These are phyloP conservation scores for Pyrenochaeta sp. DNA, from an alignment of 2,329 filamentous ascomycete species.

Conservation along the genomic window DNA sequence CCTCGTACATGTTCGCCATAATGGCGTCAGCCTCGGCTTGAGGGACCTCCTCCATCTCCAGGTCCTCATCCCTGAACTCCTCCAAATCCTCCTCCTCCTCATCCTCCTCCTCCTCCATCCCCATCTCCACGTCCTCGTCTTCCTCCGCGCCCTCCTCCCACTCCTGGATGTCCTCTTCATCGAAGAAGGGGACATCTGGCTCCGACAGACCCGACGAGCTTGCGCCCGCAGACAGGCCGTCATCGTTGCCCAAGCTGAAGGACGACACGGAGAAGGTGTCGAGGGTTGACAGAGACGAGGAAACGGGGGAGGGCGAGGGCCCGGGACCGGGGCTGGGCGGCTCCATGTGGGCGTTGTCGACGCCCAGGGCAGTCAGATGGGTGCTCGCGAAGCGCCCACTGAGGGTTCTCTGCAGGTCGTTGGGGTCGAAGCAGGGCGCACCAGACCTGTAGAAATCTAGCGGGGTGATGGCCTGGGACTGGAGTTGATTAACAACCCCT, in stretches of 20 bases:
- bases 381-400: conserved; percentile 11
- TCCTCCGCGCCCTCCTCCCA: conserved; percentile 11
- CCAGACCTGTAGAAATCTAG: conserved; percentile 9
- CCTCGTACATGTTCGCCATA: conserved; percentile 19
- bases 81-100: conserved; percentile 6
- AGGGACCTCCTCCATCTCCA: conserved; percentile 21
- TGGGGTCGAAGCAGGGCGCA: background rate
- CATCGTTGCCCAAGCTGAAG: conserved; percentile 10
- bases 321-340: conserved; percentile 1
- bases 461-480: conserved; percentile 4
- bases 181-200: conserved; percentile 14
- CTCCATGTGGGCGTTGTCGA: conserved; percentile 7
- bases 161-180: conserved; percentile 15
- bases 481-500: conserved; percentile 13
- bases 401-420: conserved; percentile 4
- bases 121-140: background rate
- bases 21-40: conserved; percentile 18
- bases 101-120: conserved; percentile 1
- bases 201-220: conserved; percentile 1
- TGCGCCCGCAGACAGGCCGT: background rate
- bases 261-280: conserved; percentile 19
- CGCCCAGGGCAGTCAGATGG: conserved; percentile 14
- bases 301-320: conserved; percentile 13
- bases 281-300: conserved; percentile 16
- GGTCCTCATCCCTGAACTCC: conserved; percentile 9